These are phyloP conservation scores for Cubamyces lactineus DNA, from an alignment of 768 basidiomycete genomes.

Conservation along the genomic window DNA sequence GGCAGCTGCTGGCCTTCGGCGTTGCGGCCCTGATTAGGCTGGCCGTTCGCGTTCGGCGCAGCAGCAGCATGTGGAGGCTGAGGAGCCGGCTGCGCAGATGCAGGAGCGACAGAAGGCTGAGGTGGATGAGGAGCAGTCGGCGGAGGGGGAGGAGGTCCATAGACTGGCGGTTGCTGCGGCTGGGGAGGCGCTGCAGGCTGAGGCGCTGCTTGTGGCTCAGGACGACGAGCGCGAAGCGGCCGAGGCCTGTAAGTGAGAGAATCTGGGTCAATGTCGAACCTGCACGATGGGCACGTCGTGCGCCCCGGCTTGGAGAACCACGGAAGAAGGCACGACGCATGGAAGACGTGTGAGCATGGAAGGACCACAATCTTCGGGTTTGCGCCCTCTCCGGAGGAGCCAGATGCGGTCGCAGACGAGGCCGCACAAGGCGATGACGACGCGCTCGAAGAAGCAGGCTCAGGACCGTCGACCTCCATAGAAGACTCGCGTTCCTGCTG, in stretches of 20 bases:
- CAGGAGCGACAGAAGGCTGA: not conserved
- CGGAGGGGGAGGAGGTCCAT: conserved; percentile 14
- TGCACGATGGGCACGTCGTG: conserved; percentile 83
- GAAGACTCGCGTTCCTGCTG: conserved; percentile 17
- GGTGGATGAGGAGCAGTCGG: conserved; percentile 1
- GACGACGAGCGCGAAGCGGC: conserved; percentile 15
- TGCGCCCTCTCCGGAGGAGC: conserved; percentile 20
- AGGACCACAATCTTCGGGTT: conserved; percentile 60
- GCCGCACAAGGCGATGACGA: conserved; percentile 21
- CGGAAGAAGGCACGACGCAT: conserved; percentile 74
- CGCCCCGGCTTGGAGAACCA: conserved; percentile 82
- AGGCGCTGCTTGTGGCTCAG: conserved; percentile 3
- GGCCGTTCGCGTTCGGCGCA: not conserved
- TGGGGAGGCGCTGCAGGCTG: conserved; percentile 9
- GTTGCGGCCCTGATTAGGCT: not conserved
- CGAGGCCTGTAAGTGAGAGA: conserved; percentile 54
- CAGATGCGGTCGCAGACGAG: conserved; percentile 7
- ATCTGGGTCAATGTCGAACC: conserved; percentile 83
- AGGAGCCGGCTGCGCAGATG: not conserved
- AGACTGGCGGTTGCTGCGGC: conserved; percentile 1
- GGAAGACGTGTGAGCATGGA: conserved; percentile 84
- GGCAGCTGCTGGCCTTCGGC: conserved; percentile 2
- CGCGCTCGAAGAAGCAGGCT: conserved; percentile 2
- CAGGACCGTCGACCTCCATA: conserved; percentile 22
- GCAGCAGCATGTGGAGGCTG: not conserved